Conservation (phyloP, 1,284 basidiomycete species). For the Trametes versicolor region DNA sequence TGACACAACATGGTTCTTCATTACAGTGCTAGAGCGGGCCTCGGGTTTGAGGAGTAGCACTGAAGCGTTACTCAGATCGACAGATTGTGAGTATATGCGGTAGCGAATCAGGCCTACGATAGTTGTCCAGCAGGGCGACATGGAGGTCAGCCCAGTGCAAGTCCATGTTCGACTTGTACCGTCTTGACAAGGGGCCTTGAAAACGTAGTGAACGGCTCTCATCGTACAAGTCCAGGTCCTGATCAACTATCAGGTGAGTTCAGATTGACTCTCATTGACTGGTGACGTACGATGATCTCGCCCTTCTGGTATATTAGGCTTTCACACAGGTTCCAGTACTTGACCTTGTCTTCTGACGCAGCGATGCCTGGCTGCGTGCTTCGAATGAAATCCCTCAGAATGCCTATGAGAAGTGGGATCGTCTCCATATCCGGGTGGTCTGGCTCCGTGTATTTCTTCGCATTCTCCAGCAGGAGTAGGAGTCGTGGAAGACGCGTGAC, state of each 20-base stretch:
- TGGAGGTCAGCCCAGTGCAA: conserved; percentile 73
- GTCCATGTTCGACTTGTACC: conserved; percentile 65
- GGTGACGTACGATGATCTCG: conserved; percentile 72
- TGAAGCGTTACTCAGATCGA: conserved; percentile 36
- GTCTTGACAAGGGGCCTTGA: conserved; percentile 65
- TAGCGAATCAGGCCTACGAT: conserved; percentile 51
- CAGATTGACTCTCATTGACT: conserved; percentile 62
- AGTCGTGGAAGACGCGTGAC: conserved; percentile 85
- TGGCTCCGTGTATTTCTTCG: conserved; percentile 68
- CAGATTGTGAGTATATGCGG: not conserved
- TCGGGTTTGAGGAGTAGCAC: conserved; percentile 70
- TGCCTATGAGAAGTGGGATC: conserved; percentile 69
- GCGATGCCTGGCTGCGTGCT: conserved; percentile 86
- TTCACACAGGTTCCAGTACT: conserved; percentile 82
- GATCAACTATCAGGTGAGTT: not conserved
- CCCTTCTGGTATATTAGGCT: conserved; percentile 76
- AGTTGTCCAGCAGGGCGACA: conserved; percentile 81
- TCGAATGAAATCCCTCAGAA: conserved; percentile 75
- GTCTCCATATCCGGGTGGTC: conserved; percentile 76
- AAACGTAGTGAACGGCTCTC: conserved; percentile 76
- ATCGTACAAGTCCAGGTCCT: conserved; percentile 85
- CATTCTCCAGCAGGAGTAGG: conserved; percentile 75
- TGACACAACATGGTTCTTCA: conserved; percentile 66
- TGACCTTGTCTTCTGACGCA: conserved; percentile 85
- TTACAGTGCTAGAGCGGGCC: conserved; percentile 52